These are phyloP conservation scores for Hebeloma cylindrosporum DNA, from an alignment of 768 basidiomycete genomes.

Conservation along the genomic window DNA sequence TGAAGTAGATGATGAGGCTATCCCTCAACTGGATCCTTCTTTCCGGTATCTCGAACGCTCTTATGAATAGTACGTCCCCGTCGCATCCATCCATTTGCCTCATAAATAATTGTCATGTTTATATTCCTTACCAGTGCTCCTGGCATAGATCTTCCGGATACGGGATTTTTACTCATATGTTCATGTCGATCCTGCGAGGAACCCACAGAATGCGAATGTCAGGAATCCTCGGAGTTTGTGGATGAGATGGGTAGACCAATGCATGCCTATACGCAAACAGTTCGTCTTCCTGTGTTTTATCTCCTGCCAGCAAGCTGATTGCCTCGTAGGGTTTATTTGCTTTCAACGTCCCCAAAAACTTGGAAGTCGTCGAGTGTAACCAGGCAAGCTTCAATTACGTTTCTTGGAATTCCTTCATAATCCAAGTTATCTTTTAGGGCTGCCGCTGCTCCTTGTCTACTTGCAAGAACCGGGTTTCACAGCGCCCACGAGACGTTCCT, in stretches of 20 bases:
- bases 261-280: constrained; percentile 47
- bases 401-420: not conserved
- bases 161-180: constrained; percentile 42
- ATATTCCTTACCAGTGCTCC: constrained; percentile 10
- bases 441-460: constrained; percentile 41
- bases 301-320: not conserved
- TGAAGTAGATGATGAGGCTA: constrained; percentile 42
- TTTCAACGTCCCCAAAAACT: constrained; percentile 41
- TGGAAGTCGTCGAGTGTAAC: constrained; percentile 68
- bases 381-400: constrained; percentile 34
- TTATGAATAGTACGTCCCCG: constrained; percentile 51
- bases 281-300: constrained; percentile 16
- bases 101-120: constrained; percentile 12
- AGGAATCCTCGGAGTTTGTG: constrained; percentile 40
- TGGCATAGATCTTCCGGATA: constrained; percentile 17
- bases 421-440: constrained; percentile 25
- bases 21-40: constrained; percentile 40
- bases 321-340: constrained; percentile 47
- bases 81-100: not conserved
- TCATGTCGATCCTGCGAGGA: constrained; percentile 39
- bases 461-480: constrained; percentile 64
- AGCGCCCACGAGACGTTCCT: constrained; percentile 52
- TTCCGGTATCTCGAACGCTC: constrained; percentile 56
- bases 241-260: constrained; percentile 27
- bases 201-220: constrained; percentile 46